phyloP scores from a whole-genome alignment of 2,329 filamentous ascomycete genomes.

The Cytospora chrysosperma region DNA sequence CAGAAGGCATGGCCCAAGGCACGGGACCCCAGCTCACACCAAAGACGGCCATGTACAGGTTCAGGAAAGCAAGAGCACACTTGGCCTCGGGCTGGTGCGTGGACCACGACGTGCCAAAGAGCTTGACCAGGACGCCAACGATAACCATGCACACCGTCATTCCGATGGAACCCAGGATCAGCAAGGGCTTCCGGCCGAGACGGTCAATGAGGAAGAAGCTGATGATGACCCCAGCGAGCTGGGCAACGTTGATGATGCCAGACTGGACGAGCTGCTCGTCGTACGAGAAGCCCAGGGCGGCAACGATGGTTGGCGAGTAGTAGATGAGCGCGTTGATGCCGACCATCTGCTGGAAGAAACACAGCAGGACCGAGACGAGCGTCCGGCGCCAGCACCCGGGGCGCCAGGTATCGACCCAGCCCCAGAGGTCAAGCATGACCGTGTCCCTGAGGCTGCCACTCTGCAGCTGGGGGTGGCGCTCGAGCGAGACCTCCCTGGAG shows the following conservation, averaged over 20 bases:
- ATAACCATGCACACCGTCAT: conserved; percentile 49
- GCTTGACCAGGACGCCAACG: conserved; percentile 54
- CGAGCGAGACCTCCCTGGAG: conserved; percentile 40
- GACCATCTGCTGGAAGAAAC: conserved; percentile 58
- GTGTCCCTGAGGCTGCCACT: conserved; percentile 27
- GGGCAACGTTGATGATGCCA: conserved; percentile 45
- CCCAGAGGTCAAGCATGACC: conserved; percentile 35
- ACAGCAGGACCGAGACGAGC: conserved; percentile 49
- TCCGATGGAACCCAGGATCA: conserved; percentile 43
- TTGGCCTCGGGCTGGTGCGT: conserved; percentile 39
- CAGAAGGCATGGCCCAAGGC: conserved; percentile 31
- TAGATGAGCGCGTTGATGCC: conserved; percentile 51
- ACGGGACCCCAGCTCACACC: conserved; percentile 12
- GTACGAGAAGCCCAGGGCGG: conserved; percentile 43
- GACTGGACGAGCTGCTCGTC: conserved; percentile 47
- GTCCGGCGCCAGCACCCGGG: conserved; percentile 47
- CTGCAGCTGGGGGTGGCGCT: conserved; percentile 35
- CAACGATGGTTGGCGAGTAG: conserved; percentile 48
- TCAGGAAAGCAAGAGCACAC: conserved; percentile 5
- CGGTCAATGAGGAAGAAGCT: conserved; percentile 50
- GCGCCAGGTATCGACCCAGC: conserved; percentile 44
- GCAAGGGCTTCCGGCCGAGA: conserved; percentile 45
- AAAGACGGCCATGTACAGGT: conserved; percentile 14
- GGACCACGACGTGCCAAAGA: conserved; percentile 50
- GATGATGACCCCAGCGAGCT: conserved; percentile 45